Conservation (phyloP, 2,329 filamentous ascomycete genomes). For the Exophiala xenobiotica region DNA sequence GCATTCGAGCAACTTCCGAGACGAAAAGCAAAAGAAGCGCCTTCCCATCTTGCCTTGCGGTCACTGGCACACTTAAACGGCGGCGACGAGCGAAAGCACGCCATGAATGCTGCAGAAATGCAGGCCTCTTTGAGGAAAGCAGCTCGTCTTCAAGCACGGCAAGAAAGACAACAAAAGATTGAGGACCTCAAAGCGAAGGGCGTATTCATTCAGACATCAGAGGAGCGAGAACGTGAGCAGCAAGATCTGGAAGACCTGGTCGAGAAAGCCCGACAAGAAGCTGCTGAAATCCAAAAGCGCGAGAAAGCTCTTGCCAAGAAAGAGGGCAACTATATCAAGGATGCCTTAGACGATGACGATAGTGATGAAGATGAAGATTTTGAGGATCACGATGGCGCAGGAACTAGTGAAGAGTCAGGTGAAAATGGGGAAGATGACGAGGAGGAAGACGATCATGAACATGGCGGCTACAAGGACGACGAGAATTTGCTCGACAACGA, state of each 20-base stretch:
- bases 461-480: conserved; percentile 28
- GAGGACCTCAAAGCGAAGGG: conserved; percentile 76
- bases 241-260: conserved; percentile 85
- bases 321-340: conserved; percentile 49
- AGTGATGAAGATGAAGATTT: conserved; percentile 56
- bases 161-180: conserved; percentile 74
- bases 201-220: conserved; percentile 75
- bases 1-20: conserved; percentile 69
- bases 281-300: conserved; percentile 70
- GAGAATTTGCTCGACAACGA: conserved; percentile 30
- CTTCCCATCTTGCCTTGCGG: conserved; percentile 67
- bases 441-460: conserved; percentile 30
- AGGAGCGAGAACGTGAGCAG: conserved; percentile 80
- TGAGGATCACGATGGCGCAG: conserved; percentile 42
- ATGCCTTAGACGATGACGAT: conserved; percentile 54
- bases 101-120: conserved; percentile 69
- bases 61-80: conserved; percentile 72
- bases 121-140: conserved; percentile 66
- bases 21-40: conserved; percentile 62
- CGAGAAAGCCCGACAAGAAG: conserved; percentile 78
- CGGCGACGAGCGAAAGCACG: conserved; percentile 45
- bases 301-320: conserved; percentile 74
- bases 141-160: conserved; percentile 75
- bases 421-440: conserved; percentile 39
- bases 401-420: conserved; percentile 44